Evolutionary conservation across 2,329 filamentous ascomycete species (phyloP).

Genomic region (Aspergillus sp.): DNA sequence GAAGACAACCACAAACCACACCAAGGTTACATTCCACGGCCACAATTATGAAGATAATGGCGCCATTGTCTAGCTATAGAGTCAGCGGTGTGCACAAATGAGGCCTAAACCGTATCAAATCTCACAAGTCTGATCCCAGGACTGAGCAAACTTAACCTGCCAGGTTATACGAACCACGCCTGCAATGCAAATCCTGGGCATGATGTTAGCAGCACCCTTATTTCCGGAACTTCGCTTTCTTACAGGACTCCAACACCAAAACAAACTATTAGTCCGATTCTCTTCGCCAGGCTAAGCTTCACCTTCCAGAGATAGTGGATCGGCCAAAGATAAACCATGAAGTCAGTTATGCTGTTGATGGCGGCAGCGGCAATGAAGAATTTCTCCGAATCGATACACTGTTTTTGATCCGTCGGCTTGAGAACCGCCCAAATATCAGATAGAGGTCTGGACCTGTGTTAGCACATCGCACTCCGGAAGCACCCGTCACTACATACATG

Average conservation of each 20-base stretch:
- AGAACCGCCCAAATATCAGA: conserved; percentile 1
- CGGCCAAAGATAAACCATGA: conserved; percentile 8
- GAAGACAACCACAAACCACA: conserved; percentile 3
- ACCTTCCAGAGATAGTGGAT: conserved; percentile 7
- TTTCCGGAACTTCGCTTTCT: neutral
- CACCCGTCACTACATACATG: neutral
- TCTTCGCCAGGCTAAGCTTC: conserved; percentile 3
- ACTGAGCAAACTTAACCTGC: conserved; percentile 5
- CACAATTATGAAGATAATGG: conserved; percentile 4
- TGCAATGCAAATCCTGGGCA: conserved; percentile 4
- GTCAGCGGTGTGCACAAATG: neutral
- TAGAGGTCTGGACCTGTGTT: neutral
- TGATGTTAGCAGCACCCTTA: neutral
- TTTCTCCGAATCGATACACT: neutral
- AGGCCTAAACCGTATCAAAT: neutral
- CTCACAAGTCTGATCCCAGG: conserved; percentile 6
- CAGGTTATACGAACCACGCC: conserved; percentile 6
- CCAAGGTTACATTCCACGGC: conserved; percentile 1
- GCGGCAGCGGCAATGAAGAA: conserved; percentile 5
- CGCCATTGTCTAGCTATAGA: neutral
- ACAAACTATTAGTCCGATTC: conserved; percentile 1
- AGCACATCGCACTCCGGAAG: neutral
- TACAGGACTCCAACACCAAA: conserved; percentile 9
- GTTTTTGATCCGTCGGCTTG: neutral
- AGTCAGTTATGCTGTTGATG: conserved; percentile 5